phyloP scores from a whole-genome alignment of 176 grass and related monocot species.

The Calamus simplicifolius region DNA sequence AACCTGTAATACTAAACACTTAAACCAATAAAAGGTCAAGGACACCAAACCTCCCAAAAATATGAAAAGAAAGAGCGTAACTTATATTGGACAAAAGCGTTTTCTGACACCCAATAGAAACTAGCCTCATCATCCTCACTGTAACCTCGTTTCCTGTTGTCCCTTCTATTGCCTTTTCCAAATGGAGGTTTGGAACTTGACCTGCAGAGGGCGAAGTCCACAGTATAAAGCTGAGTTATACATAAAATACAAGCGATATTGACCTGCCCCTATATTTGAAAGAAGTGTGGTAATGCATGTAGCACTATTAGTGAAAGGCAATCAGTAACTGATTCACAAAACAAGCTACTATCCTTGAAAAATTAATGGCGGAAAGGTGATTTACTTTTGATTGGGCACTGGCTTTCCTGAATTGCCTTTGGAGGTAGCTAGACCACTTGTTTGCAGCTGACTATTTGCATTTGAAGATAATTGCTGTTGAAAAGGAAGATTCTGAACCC shows the following conservation, averaged over 20 bases:
- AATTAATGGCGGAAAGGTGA: conserved; percentile 5
- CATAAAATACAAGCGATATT: no score
- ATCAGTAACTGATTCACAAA: no score
- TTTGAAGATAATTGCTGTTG: conserved; percentile 49
- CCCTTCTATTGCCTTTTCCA: conserved; percentile 51
- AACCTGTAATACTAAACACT: no score
- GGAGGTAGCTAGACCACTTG: conserved; percentile 19
- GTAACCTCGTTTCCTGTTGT: conserved; percentile 52
- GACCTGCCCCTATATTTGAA: no score
- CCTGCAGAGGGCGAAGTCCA: conserved; percentile 18
- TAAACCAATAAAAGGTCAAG: no score
- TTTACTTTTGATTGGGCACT: conserved; percentile 57
- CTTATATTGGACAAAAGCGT: no score
- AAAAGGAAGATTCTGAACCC: conserved; percentile 78
- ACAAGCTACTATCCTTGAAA: neutral
- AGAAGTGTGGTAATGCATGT: no score
- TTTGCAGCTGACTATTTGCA: conserved; percentile 21
- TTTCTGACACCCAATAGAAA: no score
- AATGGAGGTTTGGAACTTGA: conserved; percentile 54
- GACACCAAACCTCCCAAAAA: no score
- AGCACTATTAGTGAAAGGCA: no score
- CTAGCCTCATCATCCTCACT: conserved; percentile 61
- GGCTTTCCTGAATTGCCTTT: conserved; percentile 39
- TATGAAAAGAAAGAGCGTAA: no score
- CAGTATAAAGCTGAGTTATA: no score